phyloP scores from a whole-genome alignment of 83 land plant genomes.

The Thuja plicata region DNA sequence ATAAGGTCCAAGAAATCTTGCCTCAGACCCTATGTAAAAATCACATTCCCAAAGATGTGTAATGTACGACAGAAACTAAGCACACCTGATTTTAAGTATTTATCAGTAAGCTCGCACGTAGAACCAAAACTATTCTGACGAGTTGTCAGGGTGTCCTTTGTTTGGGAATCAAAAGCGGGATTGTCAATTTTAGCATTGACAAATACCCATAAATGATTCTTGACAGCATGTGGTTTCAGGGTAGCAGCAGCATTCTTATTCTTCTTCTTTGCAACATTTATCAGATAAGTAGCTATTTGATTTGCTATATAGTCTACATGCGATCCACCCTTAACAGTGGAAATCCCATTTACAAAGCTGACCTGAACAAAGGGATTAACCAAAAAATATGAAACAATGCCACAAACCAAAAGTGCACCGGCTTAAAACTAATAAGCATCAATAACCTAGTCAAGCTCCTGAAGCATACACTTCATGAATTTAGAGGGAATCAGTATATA shows the following conservation, averaged over 20 bases:
- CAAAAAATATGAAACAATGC: not conserved
- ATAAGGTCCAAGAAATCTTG: not conserved
- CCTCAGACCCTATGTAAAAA: not conserved
- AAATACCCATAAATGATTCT: constrained; percentile 94
- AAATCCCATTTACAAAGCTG: constrained; percentile 92
- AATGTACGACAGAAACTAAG: constrained; percentile 1
- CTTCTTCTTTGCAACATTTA: constrained; percentile 84
- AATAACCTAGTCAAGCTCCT: not conserved
- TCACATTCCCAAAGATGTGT: not conserved
- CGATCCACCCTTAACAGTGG: constrained; percentile 93
- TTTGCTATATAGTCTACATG: constrained; percentile 92
- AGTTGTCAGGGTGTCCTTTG: constrained; percentile 95
- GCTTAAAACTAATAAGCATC: constrained; percentile 1
- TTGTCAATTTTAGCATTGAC: constrained; percentile 98
- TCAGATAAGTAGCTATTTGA: constrained; percentile 66
- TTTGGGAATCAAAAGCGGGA: constrained; percentile 99
- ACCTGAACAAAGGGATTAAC: constrained; percentile 54
- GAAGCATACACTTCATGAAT: not conserved
- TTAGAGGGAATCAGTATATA: not conserved
- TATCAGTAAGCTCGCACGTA: constrained; percentile 71
- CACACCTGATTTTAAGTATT: constrained; percentile 87
- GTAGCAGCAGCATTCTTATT: constrained; percentile 86
- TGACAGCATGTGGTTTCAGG: constrained; percentile 77
- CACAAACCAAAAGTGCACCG: not conserved
- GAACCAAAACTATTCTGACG: constrained; percentile 94